Conservation (phyloP, 2,329 filamentous ascomycete species). For the Colletotrichum orchidophilum region DNA sequence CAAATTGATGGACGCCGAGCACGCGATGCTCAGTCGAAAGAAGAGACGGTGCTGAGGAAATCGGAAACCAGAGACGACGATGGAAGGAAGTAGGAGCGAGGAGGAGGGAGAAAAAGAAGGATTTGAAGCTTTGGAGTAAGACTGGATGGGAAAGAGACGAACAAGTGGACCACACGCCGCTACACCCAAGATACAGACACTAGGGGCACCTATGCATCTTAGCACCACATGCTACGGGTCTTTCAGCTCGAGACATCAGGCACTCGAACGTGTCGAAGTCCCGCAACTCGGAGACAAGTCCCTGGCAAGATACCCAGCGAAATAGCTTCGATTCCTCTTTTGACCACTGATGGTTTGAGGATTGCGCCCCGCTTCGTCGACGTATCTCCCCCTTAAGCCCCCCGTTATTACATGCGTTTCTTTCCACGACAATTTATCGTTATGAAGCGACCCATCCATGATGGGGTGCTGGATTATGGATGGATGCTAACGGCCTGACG, state of each 20-base stretch:
- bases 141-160: conserved; percentile 18
- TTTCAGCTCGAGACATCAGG: conserved; percentile 20
- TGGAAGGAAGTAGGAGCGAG: background rate
- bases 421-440: background rate
- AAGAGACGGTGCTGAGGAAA: background rate
- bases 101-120: background rate
- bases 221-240: background rate
- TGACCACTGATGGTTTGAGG: background rate
- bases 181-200: background rate
- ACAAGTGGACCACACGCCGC: conserved; percentile 6
- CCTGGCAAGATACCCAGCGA: background rate
- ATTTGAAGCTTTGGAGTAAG: conserved; percentile 3
- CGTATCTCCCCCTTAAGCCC: background rate
- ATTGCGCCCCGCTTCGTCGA: background rate
- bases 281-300: conserved; percentile 10
- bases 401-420: background rate
- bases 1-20: background rate
- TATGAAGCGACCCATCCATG: background rate
- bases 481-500: conserved; percentile 2
- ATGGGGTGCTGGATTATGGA: background rate
- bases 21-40: background rate
- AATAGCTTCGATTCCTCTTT: background rate
- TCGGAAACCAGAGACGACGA: background rate
- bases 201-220: background rate
- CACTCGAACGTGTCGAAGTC: background rate